Base-by-base conservation (phyloP, 257 asterid species). In the Ehretia macrophylla region DNA sequence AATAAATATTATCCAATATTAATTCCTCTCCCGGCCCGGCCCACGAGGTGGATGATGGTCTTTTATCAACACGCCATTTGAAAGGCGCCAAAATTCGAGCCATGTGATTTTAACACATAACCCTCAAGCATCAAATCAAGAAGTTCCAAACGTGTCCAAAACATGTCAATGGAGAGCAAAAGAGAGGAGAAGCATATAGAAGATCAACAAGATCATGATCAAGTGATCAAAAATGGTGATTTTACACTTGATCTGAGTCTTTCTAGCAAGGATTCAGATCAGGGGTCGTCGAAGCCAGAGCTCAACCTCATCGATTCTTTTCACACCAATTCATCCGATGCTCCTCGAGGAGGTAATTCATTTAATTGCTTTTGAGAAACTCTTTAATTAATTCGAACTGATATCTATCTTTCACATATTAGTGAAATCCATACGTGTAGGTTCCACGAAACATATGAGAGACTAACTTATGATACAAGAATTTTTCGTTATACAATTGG, bases 171-270 rank as follows among this genome's bases (percentile, higher is more conserved):
- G 67, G 58, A 64, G 8, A 32, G 21, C 58, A 54, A 23, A 17
- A 55, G 16, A 17, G 11, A 48, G 42, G 13, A 12, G 10, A 18
- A 38, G 16, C 42, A 55, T 38, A 56, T 56, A 44, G 62, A 64
- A 51, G 58, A 58, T 17, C 64, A 48, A 37, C 32, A 45, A 23
- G 57, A 55, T 19, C 32, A 56, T 46, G 49, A 54, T 35, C 47
- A 60, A 32, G 53, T 67, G 11, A 53, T 37, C 59, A 65, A 64
- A 35, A 66, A 60, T 38, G 39, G 60, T 45, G 22, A 66, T 59
- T 76, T 82, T 20, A 58, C 56, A 10, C 59, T 87, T 61, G 88
- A 85, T 77, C 80, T 85, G 32, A 73, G 66, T 66, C 94, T 85
- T 55, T 60, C 84, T 0, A 62, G 59, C 79, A 67, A 70, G 54